Conservation (phyloP, 805 yeast genomes). For the Komagataella phaffii region DNA sequence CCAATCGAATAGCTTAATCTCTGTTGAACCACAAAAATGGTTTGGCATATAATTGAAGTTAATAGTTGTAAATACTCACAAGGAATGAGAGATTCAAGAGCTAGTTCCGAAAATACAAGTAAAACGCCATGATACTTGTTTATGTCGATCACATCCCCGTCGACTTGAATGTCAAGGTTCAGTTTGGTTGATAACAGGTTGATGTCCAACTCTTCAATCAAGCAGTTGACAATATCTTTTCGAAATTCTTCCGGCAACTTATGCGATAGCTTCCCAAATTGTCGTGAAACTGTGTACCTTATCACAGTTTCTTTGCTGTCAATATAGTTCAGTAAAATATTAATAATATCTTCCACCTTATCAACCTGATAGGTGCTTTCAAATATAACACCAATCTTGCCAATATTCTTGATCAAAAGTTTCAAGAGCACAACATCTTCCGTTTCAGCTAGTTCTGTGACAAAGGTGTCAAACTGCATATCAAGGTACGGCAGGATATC, state of each 20-base stretch:
- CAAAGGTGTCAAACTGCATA: slow-evolving; percentile 7
- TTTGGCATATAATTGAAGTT: slow-evolving; percentile 25
- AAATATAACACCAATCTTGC: slow-evolving; percentile 22
- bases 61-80: slow-evolving; percentile 10
- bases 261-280: slow-evolving; percentile 34
- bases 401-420: slow-evolving; percentile 18
- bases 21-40: slow-evolving; percentile 46
- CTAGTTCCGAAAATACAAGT: slow-evolving; percentile 40
- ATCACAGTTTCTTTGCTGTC: slow-evolving; percentile 38
- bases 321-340: slow-evolving; percentile 29
- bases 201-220: slow-evolving; percentile 20
- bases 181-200: background rate
- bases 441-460: slow-evolving; percentile 5
- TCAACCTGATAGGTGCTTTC: slow-evolving; percentile 16
- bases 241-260: slow-evolving; percentile 19
- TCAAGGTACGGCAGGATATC: slow-evolving; percentile 2
- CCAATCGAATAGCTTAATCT: slow-evolving; percentile 42
- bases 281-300: slow-evolving; percentile 56
- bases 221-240: slow-evolving; percentile 23
- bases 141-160: slow-evolving; percentile 21
- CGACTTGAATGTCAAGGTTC: slow-evolving; percentile 6
- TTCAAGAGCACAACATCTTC: background rate
- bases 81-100: slow-evolving; percentile 10
- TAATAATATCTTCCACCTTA: slow-evolving; percentile 32
- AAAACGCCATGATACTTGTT: slow-evolving; percentile 44